These are phyloP conservation scores for Tuctoria greenei DNA, from an alignment of 176 grass and related monocot species.

Conservation along the genomic window DNA sequence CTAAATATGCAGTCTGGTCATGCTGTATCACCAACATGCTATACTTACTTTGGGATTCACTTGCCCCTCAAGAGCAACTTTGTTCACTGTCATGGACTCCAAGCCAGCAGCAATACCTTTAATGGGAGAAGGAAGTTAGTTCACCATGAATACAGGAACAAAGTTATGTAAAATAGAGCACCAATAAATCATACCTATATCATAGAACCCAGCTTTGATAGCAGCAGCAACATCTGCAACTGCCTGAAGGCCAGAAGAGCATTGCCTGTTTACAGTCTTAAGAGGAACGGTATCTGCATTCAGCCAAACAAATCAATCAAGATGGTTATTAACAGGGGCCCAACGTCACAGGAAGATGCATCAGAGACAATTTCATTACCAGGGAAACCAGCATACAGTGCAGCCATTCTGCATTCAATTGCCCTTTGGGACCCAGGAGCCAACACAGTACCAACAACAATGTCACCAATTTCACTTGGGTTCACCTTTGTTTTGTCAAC, in stretches of 20 bases:
- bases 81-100: constrained; percentile 81
- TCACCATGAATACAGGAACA: constrained; percentile 24
- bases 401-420: constrained; percentile 89
- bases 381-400: constrained; percentile 85
- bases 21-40: constrained; percentile 15
- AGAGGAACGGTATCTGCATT: constrained; percentile 84
- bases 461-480: constrained; percentile 84
- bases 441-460: constrained; percentile 91
- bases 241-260: constrained; percentile 94
- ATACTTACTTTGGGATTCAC: constrained; percentile 76
- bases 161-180: neutral
- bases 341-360: neutral
- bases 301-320: constrained; percentile 30
- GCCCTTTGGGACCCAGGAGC: constrained; percentile 88
- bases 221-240: constrained; percentile 80
- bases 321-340: neutral
- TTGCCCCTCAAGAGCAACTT: constrained; percentile 36
- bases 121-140: constrained; percentile 28
- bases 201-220: constrained; percentile 83
- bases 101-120: constrained; percentile 90
- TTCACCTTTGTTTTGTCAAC: constrained; percentile 78
- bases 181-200: constrained; percentile 58
- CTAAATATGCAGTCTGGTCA: neutral
- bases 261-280: constrained; percentile 87
- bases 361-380: constrained; percentile 42